Evolutionary conservation across 176 grass and related monocot species (phyloP), one percentile per base, ranked within the genome.

Genomic region (Oryza coarctata): DNA sequence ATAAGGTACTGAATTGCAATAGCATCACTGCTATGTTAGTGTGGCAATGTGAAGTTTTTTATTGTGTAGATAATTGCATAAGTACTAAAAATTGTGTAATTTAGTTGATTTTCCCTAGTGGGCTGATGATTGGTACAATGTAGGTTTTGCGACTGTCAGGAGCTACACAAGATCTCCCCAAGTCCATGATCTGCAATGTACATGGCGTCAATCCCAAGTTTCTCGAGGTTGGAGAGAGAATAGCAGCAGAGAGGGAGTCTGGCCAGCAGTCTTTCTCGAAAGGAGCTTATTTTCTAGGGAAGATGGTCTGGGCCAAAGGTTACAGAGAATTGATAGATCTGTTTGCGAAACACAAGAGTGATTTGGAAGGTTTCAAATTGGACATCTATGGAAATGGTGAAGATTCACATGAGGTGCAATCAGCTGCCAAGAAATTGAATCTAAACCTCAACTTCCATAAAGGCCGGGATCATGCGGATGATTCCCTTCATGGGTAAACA

Each of bases 291-390:
- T 98, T 98, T 81, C 82, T 99, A 0, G 97, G 97, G 69, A 99
- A 99, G 83, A 99, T 99, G 97, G 93, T 99, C 2, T 99, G 97
- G 97, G 89, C 93, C 40, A 96, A 99, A 87, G 97, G 93, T 47
- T 99, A 99, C 76, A 91, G 87, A 64, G 97, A 99, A 62, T 57
- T 95, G 34, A 93, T 99, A 71, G 87, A 99, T 81, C 82, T 99
- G 80, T 83, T 89, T 11, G 83, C 83, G 0, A 93, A 95, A 63
- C 86, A 94, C 77, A 93, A 90, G 85, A 90, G 77, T 17, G 93
- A 99, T 70, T 70, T 99, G 34, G 91, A 91, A 35, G 93, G 85
- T 26, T 89, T 99, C 64, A 93, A 92, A 71, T 73, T 99, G 84
- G 93, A 95, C 55, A 82, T 99, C 10, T 99, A 94, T 65, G 93